phyloP scores from a whole-genome alignment of 176 grass and related monocot genomes.

The Echinochloa phyllopogon region DNA sequence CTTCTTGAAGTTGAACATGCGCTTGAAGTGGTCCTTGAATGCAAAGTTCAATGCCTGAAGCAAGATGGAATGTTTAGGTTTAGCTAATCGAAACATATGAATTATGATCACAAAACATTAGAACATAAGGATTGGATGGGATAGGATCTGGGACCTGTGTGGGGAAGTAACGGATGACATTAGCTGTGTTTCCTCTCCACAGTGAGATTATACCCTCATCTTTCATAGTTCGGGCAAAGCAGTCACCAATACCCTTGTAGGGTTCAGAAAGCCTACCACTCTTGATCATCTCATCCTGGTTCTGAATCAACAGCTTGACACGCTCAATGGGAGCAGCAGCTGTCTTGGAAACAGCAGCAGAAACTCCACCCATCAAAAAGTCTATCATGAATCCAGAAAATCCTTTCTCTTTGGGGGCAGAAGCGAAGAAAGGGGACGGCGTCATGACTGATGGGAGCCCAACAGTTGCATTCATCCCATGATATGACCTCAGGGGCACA shows the following conservation, averaged over 20 bases:
- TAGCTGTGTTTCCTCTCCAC: slow-evolving; percentile 76
- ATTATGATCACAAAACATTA: neutral
- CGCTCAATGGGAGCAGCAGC: slow-evolving; percentile 75
- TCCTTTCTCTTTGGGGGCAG: slow-evolving; percentile 57
- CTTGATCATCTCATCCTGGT: slow-evolving; percentile 76
- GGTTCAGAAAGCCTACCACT: slow-evolving; percentile 58
- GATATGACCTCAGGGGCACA: slow-evolving; percentile 26
- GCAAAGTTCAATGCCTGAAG: slow-evolving; percentile 70
- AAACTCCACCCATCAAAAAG: slow-evolving; percentile 75
- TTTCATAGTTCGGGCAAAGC: slow-evolving; percentile 57
- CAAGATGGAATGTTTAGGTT: neutral
- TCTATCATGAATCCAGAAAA: slow-evolving; percentile 64
- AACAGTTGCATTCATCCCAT: slow-evolving; percentile 25
- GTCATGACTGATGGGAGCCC: slow-evolving; percentile 28
- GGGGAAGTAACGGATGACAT: slow-evolving; percentile 77
- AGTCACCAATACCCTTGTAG: slow-evolving; percentile 65
- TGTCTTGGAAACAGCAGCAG: slow-evolving; percentile 69
- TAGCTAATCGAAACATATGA: neutral
- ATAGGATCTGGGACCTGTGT: slow-evolving; percentile 50
- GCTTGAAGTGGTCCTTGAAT: slow-evolving; percentile 74
- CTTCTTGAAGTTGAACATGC: slow-evolving; percentile 83
- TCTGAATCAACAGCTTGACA: slow-evolving; percentile 74
- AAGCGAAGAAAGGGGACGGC: slow-evolving; percentile 48
- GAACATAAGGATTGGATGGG: neutral
- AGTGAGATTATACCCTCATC: slow-evolving; percentile 62